These are phyloP conservation scores for Solanum tarapatanum DNA, from an alignment of 257 asterid species.

Conservation along the genomic window DNA sequence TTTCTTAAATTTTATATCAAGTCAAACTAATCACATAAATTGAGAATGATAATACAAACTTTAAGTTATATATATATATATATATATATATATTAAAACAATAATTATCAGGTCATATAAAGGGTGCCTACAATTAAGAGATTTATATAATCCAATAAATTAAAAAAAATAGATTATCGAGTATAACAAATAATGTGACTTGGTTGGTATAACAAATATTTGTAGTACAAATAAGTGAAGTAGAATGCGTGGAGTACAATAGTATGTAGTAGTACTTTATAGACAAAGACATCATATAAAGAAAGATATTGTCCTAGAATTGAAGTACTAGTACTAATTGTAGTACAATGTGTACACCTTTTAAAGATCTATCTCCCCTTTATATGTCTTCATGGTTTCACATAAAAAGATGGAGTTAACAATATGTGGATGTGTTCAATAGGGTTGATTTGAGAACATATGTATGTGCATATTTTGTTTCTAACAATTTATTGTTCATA, in stretches of 20 bases:
- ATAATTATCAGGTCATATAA: no score
- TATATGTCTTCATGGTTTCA: neutral
- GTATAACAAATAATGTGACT: neutral
- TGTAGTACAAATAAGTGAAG: neutral
- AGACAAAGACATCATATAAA: neutral
- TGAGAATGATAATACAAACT: no score
- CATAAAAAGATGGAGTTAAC: neutral
- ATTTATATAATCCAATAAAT: no score
- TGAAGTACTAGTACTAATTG: neutral
- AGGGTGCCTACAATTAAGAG: no score
- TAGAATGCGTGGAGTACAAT: neutral
- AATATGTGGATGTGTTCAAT: neutral
- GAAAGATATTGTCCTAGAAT: neutral
- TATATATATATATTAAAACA: no score
- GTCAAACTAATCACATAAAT: no score
- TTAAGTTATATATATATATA: no score
- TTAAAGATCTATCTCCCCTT: neutral
- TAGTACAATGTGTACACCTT: neutral
- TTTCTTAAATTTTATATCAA: no score
- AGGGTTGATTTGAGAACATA: neutral
- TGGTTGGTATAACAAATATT: neutral
- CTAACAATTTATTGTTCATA: neutral
- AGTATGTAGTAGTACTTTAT: neutral
- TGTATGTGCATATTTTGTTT: neutral
- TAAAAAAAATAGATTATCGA: no score